These are phyloP conservation scores for Exophiala bonariae DNA, from an alignment of 2,329 filamentous ascomycete species.

Conservation along the genomic window DNA sequence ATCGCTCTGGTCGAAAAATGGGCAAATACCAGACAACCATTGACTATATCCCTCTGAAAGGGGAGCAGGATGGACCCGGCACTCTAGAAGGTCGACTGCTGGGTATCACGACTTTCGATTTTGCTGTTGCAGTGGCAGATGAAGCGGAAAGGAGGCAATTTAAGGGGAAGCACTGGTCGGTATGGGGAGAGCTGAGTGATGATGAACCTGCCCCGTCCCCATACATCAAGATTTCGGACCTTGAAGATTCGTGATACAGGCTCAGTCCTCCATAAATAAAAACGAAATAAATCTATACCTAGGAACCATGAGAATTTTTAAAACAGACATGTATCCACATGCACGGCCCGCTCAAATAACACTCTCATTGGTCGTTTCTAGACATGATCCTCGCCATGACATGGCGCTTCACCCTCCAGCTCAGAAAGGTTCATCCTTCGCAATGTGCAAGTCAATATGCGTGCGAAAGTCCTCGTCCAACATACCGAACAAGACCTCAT, in stretches of 20 bases:
- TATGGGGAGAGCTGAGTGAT: neutral
- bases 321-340: too few relatives aligned
- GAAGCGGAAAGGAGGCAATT: constrained; percentile 1
- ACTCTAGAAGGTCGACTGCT: constrained; percentile 2
- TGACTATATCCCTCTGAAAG: constrained; percentile 5
- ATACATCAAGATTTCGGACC: too few relatives aligned
- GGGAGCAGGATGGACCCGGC: neutral
- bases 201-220: too few relatives aligned
- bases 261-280: too few relatives aligned
- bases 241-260: too few relatives aligned
- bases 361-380: too few relatives aligned
- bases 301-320: too few relatives aligned
- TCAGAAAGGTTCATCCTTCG: constrained; percentile 38
- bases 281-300: too few relatives aligned
- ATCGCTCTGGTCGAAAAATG: neutral
- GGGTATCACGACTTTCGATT: constrained; percentile 3
- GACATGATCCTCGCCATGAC: too few relatives aligned
- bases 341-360: too few relatives aligned
- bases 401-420: too few relatives aligned
- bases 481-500: constrained; percentile 1
- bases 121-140: constrained; percentile 6
- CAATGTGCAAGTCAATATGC: neutral
- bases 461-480: neutral
- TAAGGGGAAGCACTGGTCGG: constrained; percentile 5
- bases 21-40: neutral